Percentiles rank a stretch among this genome's conserved stretches.
These are phyloP conservation scores for Guillardia theta DNA, from an alignment of 78 protist genomes.

Conservation along the genomic window DNA sequence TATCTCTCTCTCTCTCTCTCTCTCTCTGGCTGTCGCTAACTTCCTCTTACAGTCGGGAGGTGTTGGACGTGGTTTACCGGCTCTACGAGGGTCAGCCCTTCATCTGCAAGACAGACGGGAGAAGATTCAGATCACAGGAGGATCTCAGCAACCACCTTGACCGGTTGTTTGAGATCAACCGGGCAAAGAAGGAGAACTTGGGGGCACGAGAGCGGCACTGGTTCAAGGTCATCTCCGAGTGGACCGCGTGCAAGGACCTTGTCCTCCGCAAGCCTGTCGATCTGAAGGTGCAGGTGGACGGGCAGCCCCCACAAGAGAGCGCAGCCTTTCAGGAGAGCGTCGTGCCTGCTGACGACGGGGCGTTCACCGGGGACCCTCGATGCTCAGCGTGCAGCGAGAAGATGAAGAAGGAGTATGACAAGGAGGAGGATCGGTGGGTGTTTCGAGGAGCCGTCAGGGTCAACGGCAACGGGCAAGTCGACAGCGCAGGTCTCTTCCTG, in stretches of 20 bases:
- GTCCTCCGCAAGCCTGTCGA: not conserved
- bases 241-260: not conserved
- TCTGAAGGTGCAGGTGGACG: not conserved
- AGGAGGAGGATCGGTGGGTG: conserved; percentile 26
- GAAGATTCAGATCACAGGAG: not conserved
- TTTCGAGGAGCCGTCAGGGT: not conserved
- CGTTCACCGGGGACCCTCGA: not conserved
- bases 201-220: not conserved
- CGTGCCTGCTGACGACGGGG: conserved; percentile 14
- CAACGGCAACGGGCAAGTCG: not conserved
- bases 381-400: conserved; percentile 19
- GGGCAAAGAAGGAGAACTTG: not conserved
- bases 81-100: not conserved
- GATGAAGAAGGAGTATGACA: not conserved
- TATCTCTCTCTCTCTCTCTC: no score
- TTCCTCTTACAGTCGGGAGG: not conserved
- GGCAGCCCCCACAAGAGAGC: not conserved
- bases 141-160: not conserved
- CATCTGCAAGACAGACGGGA: not conserved
- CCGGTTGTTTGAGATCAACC: not conserved
- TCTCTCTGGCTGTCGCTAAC: no score
- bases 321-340: not conserved
- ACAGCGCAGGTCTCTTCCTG: not conserved
- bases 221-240: not conserved
- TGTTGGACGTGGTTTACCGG: not conserved